These are phyloP conservation scores for Talaromyces islandicus DNA, from an alignment of 2,329 filamentous ascomycete genomes.

Conservation along the genomic window DNA sequence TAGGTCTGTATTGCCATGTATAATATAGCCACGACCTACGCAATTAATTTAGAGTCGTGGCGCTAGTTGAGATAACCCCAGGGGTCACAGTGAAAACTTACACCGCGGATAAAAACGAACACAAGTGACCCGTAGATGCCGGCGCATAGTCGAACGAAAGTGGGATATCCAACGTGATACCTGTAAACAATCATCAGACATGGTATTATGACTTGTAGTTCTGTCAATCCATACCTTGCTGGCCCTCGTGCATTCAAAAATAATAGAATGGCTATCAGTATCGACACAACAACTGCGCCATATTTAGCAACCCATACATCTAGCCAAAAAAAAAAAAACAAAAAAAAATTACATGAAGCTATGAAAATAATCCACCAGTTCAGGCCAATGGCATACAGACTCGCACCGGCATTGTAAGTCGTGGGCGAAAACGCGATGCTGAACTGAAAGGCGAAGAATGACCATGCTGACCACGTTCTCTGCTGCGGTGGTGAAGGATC, in stretches of 20 bases:
- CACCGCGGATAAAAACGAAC: conserved; percentile 8
- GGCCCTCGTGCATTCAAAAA: conserved; percentile 5
- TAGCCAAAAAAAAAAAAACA: background rate
- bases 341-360: conserved; percentile 1
- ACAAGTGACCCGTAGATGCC: conserved; percentile 7
- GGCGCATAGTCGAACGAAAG: background rate
- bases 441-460: conserved; percentile 8
- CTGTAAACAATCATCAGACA: background rate
- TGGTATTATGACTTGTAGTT: background rate
- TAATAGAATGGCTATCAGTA: conserved; percentile 4
- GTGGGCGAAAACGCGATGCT: conserved; percentile 9
- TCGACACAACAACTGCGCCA: conserved; percentile 1
- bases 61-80: background rate
- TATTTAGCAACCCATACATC: background rate
- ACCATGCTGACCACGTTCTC: conserved; percentile 5
- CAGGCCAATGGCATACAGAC: conserved; percentile 7
- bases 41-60: background rate
- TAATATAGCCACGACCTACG: conserved; percentile 6
- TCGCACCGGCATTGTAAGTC: conserved; percentile 6
- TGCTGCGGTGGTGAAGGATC: conserved; percentile 6
- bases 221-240: background rate
- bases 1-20: conserved; percentile 8
- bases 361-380: conserved; percentile 10
- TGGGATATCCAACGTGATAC: conserved; percentile 8
- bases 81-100: background rate